Conservation (phyloP, 345 rosid genomes). For the Anacardium occidentale region DNA sequence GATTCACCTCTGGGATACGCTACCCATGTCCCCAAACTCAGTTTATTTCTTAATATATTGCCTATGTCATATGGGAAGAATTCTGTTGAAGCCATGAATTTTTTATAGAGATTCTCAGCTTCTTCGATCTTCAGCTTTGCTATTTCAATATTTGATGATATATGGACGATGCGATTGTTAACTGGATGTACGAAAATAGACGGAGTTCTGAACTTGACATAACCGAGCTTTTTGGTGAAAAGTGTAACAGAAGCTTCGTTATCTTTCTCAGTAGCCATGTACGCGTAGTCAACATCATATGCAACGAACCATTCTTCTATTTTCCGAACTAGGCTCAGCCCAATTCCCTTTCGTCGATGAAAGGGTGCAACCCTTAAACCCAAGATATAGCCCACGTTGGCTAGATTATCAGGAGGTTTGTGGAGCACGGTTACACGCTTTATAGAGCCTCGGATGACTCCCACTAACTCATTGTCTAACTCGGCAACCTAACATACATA, state of each 20-base stretch:
- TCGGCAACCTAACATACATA: conserved; percentile 53
- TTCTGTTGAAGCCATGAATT: conserved; percentile 49
- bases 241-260: conserved; percentile 64
- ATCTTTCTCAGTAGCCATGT: conserved; percentile 79
- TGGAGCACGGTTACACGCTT: conserved; percentile 49
- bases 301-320: conserved; percentile 71
- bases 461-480: conserved; percentile 55
- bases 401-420: conserved; percentile 33
- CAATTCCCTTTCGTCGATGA: conserved; percentile 65
- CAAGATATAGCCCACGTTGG: conserved; percentile 64
- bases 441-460: conserved; percentile 75
- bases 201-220: conserved; percentile 55
- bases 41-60: conserved; percentile 49
- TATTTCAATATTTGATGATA: conserved; percentile 38
- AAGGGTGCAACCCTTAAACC: conserved; percentile 60
- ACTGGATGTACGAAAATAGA: conserved; percentile 72
- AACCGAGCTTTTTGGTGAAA: conserved; percentile 49
- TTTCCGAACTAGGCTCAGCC: conserved; percentile 44
- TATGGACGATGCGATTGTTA: conserved; percentile 23
- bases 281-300: conserved; percentile 56
- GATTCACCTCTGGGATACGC: conserved; percentile 45
- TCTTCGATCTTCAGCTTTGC: conserved; percentile 51
- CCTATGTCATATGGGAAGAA: conserved; percentile 73
- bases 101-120: conserved; percentile 51
- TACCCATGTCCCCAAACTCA: conserved; percentile 79